phyloP scores from a whole-genome alignment of 345 rosid species.

The Luvunga scandens region DNA sequence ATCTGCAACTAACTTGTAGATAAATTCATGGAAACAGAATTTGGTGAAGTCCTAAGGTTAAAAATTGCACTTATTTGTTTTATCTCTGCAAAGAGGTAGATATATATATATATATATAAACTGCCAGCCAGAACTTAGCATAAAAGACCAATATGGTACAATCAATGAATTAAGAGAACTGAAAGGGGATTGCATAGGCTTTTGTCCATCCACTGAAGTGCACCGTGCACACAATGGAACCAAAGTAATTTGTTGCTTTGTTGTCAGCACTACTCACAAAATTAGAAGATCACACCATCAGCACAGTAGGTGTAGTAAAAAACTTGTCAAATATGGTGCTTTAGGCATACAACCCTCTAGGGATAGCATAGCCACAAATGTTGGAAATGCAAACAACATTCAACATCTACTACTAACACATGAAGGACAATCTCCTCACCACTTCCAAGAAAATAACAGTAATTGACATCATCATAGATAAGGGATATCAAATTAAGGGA shows the following conservation, averaged over 20 bases:
- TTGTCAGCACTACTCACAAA: background rate
- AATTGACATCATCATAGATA: background rate
- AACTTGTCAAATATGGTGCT: background rate
- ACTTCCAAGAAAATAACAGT: background rate
- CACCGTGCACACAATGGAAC: background rate
- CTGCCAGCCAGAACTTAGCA: background rate
- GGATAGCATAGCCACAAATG: background rate
- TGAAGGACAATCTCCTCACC: background rate
- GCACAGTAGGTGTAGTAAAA: background rate
- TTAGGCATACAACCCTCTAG: background rate
- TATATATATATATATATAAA: no score
- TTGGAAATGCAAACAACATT: background rate
- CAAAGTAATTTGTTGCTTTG: background rate
- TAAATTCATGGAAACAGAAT: background rate
- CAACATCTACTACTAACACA: no score
- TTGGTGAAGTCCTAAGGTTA: background rate
- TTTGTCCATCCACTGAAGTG: background rate
- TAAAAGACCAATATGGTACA: background rate
- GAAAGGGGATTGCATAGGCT: background rate
- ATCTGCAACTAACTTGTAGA: background rate
- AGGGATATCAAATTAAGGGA: background rate
- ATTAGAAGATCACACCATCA: background rate
- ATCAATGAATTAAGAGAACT: background rate
- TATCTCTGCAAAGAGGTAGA: background rate
- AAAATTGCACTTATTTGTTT: background rate